Evolutionary conservation across 345 rosid species (phyloP).

Genomic region (Cochlearia excelsa): DNA sequence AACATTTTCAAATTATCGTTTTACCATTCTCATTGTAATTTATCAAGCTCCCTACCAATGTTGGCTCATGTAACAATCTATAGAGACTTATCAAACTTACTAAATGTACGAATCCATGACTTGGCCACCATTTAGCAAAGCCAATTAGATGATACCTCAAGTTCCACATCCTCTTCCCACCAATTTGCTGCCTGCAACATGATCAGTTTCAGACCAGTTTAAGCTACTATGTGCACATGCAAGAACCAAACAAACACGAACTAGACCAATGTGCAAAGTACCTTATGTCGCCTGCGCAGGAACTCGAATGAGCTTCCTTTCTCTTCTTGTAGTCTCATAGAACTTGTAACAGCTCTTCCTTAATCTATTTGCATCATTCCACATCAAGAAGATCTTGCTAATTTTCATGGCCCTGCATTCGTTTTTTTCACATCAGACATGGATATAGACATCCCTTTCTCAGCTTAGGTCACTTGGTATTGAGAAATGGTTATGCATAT

Average conservation of each 20-base stretch:
- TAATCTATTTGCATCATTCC: constrained; percentile 50
- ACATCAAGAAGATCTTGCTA: constrained; percentile 24
- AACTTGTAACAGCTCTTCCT: constrained; percentile 84
- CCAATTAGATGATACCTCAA: constrained; percentile 82
- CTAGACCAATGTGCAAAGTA: constrained; percentile 20
- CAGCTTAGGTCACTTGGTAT: constrained; percentile 2
- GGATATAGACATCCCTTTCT: neutral
- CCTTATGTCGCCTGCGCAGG: constrained; percentile 93
- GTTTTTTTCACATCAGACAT: constrained; percentile 16
- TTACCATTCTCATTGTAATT: constrained; percentile 19
- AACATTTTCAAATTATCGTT: constrained; percentile 16
- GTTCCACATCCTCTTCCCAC: constrained; percentile 94
- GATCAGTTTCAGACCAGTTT: constrained; percentile 19
- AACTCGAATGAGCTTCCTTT: constrained; percentile 86
- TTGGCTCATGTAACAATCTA: constrained; percentile 24
- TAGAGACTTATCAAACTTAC: constrained; percentile 27
- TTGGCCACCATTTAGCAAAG: constrained; percentile 49
- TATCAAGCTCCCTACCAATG: constrained; percentile 7
- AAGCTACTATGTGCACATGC: constrained; percentile 5
- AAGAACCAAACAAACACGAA: constrained; percentile 15
- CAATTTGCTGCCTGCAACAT: constrained; percentile 72
- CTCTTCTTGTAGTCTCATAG: constrained; percentile 78
- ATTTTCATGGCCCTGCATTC: constrained; percentile 83
- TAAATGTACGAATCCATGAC: constrained; percentile 17
- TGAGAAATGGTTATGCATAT: constrained; percentile 10